Conservation (phyloP, 2,329 filamentous ascomycete species). For the Cladophialophora psammophila region DNA sequence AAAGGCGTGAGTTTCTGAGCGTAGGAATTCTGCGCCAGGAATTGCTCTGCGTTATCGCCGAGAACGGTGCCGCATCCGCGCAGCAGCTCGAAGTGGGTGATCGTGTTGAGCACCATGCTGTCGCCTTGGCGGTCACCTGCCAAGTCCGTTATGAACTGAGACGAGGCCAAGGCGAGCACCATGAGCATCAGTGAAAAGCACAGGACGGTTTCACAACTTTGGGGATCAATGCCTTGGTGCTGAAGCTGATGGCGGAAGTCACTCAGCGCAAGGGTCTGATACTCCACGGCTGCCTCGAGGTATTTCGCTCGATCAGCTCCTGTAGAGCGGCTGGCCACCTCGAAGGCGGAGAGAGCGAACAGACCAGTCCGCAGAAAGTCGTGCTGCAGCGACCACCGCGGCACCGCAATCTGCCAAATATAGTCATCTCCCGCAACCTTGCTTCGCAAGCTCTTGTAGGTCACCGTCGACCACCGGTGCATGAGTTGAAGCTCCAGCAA, state of each 20-base stretch:
- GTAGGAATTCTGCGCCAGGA: conserved; percentile 29
- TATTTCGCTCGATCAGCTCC: conserved; percentile 18
- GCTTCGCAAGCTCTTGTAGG: conserved; percentile 34
- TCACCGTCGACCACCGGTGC: conserved; percentile 38
- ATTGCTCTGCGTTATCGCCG: conserved; percentile 23
- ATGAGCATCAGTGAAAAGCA: conserved; percentile 35
- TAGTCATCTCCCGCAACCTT: conserved; percentile 28
- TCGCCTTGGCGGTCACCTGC: neutral
- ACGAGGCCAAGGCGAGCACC: conserved; percentile 33
- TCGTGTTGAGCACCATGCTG: conserved; percentile 28
- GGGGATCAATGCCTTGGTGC: neutral
- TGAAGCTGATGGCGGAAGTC: conserved; percentile 29
- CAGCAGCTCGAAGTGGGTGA: conserved; percentile 32
- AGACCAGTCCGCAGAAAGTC: conserved; percentile 34
- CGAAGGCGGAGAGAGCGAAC: conserved; percentile 34
- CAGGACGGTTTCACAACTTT: conserved; percentile 29
- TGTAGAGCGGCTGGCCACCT: conserved; percentile 18
- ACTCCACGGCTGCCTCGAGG: conserved; percentile 29
- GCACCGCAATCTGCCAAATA: conserved; percentile 31
- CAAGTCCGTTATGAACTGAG: conserved; percentile 15
- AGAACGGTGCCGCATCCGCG: conserved; percentile 28
- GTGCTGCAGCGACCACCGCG: conserved; percentile 26
- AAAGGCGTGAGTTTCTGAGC: conserved; percentile 29
- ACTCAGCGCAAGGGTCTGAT: conserved; percentile 27
- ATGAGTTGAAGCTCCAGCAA: conserved; percentile 40